Conservation (phyloP, 208 protist genomes). For the Kentomonas sorsogonicus region DNA sequence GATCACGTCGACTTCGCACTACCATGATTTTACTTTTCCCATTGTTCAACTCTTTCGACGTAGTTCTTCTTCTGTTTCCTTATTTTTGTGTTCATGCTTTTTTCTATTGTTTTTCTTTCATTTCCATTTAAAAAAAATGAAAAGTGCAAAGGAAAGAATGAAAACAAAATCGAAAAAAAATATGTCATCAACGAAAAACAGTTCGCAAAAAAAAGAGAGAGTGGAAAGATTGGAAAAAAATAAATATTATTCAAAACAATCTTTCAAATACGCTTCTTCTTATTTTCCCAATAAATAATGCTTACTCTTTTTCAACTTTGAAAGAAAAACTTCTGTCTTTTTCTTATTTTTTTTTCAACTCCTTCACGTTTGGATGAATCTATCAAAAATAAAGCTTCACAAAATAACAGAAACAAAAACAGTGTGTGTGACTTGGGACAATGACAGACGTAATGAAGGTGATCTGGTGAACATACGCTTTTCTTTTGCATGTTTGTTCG, state of each 20-base stretch:
- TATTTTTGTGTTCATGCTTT: not conserved
- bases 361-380: too few relatives aligned
- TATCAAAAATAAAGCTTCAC: too few relatives aligned
- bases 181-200: conserved; percentile 1
- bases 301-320: not conserved
- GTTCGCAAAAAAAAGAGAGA: not conserved
- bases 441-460: not conserved
- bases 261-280: not conserved
- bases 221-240: not conserved
- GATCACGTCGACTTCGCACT: too few relatives aligned
- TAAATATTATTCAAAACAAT: not conserved
- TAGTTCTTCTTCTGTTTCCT: not conserved
- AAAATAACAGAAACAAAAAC: too few relatives aligned
- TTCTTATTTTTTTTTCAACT: conserved; percentile 11
- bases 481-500: conserved; percentile 9
- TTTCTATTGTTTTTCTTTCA: not conserved
- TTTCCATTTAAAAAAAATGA: too few relatives aligned
- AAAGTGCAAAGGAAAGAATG: not conserved
- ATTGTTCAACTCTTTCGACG: not conserved
- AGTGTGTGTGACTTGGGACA: too few relatives aligned
- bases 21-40: not conserved
- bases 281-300: not conserved
- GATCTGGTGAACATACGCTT: not conserved
- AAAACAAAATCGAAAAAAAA: not conserved
- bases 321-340: not conserved